Conservation (phyloP, 805 yeast species). For the Kodamaea jinghongensis region DNA sequence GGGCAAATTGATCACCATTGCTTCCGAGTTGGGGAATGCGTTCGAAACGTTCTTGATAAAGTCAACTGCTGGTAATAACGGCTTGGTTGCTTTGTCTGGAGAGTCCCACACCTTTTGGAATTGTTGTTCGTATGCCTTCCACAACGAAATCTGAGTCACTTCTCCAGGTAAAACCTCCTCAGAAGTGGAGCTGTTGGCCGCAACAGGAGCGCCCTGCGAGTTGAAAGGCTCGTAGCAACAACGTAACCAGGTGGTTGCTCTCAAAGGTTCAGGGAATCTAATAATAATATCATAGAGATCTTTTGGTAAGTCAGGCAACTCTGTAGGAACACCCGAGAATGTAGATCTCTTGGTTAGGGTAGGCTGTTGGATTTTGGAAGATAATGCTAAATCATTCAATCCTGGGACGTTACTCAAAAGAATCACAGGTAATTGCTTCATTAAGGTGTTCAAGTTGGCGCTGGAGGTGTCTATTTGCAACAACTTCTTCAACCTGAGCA, state of each 20-base stretch:
- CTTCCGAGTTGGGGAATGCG: constrained; percentile 85
- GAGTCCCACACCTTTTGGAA: constrained; percentile 63
- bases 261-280: constrained; percentile 72
- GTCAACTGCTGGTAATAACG: constrained; percentile 87
- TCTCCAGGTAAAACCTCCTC: constrained; percentile 51
- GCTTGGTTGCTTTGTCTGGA: constrained; percentile 26
- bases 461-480: constrained; percentile 47
- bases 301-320: constrained; percentile 59
- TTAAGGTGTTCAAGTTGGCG: constrained; percentile 50
- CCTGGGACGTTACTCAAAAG: constrained; percentile 33
- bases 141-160: constrained; percentile 90
- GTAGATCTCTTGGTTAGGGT: constrained; percentile 52
- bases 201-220: background rate
- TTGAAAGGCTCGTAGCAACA: constrained; percentile 76
- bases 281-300: constrained; percentile 60
- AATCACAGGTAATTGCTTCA: constrained; percentile 61
- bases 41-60: constrained; percentile 90
- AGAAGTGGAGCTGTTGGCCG: constrained; percentile 7
- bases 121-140: constrained; percentile 92
- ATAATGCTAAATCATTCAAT: constrained; percentile 22
- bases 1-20: constrained; percentile 79
- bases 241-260: constrained; percentile 94
- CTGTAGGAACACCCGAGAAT: constrained; percentile 50
- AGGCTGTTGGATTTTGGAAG: constrained; percentile 14
- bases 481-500: constrained; percentile 46